Evolutionary conservation across 371 early-diverging fungal genomes (phyloP), one percentile per base, ranked within the genome.

Genomic region (Gilbertella persicaria): DNA sequence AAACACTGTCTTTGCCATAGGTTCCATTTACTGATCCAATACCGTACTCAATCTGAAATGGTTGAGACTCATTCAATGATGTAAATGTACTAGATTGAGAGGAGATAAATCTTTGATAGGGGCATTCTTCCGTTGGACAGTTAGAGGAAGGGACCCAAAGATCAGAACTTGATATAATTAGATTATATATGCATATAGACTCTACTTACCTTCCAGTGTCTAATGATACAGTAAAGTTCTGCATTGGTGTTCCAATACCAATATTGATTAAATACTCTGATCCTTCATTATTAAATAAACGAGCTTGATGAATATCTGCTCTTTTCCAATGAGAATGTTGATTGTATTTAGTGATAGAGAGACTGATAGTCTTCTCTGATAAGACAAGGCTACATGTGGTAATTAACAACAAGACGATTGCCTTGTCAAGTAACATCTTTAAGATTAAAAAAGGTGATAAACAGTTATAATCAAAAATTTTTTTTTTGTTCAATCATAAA

Each of bases 1-100:
- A 19, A 1, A 62, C 61, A n/a, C 39, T 47, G 28, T 70, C 71
- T 35, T 23, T 51, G 12, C 43, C 71, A 53, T 60, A 63, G 1
- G 45, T 33, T 5, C 71, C 66, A 23, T 48, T 25, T 13, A 57
- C 66, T 30, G 39, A 33, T 30, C 71, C 71, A 24, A 57, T 45
- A 19, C 66, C 66, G 45, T 66, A 70, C 6, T 21, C 20, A 5
- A 70, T 43, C 0, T 24, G 12, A 20, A 66, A 66, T 5, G 42
- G 35, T 26, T 44, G 36, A 0, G 43, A 53, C 0, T 50, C 20
- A 0, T 55, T 21, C 0, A 52, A 38, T 0, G 13, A 4, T 17
- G 56, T 46, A 50, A 58, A 66, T 21, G 61, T 60, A 16, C 37
- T 39, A 4, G 66, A 66, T 14, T 51, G 24, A 0, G 45, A 19